Base-by-base conservation (phyloP, 305 asterid genomes). In the Ajuga reptans region DNA sequence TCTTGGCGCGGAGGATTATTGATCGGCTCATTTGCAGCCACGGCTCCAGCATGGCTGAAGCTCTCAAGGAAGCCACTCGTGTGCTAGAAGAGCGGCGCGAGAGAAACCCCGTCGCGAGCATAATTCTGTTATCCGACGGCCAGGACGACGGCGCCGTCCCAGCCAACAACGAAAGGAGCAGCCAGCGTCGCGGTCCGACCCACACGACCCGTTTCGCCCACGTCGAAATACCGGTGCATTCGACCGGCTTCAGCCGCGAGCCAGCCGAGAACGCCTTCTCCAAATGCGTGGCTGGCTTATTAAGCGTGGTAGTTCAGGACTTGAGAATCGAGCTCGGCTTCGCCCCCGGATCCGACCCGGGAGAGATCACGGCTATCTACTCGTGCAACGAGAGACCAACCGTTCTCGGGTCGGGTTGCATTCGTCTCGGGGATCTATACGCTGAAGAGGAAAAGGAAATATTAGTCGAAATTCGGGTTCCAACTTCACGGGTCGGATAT, bases 51-150 rank as follows among this genome's bases (percentile, higher is more conserved):
- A 84, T 84, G 52, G 88, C 84, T 0, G 96, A 86, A 43, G 96
- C 99, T 7, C 73, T 93, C 27, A 84, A 72, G 39, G 87, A 83
- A 34, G 99, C 99, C 47, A 80, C 95, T 0, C 79, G 78, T 14
- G 88, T 93, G 18, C 96, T 93, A 0, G 94, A 90, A 29, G 92
- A 93, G 12, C 78, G 99, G 61, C 87, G 97, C 4, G 92, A 89
- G 74, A 81, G 89, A 56, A 93, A 93, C 51, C 90, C 94, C 0
- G 99, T 93, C 0, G 97, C 96, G 0, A 88, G 87, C 49, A 84
- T 93, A 6, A 87, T 93, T 55, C 70, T 93, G 0, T 46, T 93
- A 64, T 93, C 99, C 0, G 99, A 84, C 76, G 92, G 92, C 43
- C 91, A 83, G 0, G 91, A 88, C 51, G 92, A 82, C 61, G 78